These are phyloP conservation scores for Chamaecyparis obtusa DNA, from an alignment of 75 land plant genomes.

Conservation along the genomic window DNA sequence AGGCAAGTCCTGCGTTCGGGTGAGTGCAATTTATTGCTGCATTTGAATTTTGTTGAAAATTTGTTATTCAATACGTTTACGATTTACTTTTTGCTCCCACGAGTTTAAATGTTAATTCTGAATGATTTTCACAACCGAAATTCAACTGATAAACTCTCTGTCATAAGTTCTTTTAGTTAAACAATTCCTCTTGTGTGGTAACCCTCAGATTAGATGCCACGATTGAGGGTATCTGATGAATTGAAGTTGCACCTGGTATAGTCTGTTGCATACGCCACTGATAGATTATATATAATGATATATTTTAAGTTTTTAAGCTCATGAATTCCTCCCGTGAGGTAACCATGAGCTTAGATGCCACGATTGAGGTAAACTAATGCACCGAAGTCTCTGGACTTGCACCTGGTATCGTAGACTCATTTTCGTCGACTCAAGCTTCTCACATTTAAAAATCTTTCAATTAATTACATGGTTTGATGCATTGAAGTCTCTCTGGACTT, in stretches of 20 bases:
- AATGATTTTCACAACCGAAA: background rate
- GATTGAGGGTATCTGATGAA: background rate
- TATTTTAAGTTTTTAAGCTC: too few species aligned
- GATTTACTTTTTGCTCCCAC: background rate
- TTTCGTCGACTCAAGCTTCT: too few species aligned
- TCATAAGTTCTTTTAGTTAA: background rate
- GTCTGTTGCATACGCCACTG: background rate
- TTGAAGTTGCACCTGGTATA: background rate
- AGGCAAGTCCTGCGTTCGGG: background rate
- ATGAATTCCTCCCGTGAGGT: too few species aligned
- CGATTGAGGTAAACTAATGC: background rate
- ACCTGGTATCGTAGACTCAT: background rate
- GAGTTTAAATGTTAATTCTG: background rate
- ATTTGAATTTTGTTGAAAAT: background rate
- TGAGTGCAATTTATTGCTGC: slow-evolving; percentile 1
- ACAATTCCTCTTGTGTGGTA: background rate
- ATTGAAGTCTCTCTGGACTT: background rate
- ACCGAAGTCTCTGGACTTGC: background rate
- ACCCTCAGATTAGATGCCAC: background rate
- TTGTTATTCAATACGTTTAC: background rate
- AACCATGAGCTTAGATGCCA: background rate
- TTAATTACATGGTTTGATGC: background rate
- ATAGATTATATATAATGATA: background rate
- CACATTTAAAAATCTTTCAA: too few species aligned
- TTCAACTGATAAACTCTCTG: background rate